A percentile compares a stretch with the other conserved stretches of the same genome.
Evolutionary conservation across 1,284 basidiomycete species (phyloP).

Genomic region (Marasmius fiardii): DNA sequence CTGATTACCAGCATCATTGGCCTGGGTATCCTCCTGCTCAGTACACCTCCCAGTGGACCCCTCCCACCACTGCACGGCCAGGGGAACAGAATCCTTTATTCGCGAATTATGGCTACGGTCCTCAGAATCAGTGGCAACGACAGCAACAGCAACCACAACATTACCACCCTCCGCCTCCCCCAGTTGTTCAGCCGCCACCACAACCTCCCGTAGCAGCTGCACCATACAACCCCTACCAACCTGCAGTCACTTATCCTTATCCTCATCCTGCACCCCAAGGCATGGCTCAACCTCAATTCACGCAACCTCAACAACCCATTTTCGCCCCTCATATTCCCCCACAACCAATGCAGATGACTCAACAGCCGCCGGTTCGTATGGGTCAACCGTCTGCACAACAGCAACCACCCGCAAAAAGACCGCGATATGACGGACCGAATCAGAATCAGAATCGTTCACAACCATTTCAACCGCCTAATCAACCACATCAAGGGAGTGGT

Average conservation of each 20-base stretch:
- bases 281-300: slow-evolving; percentile 36
- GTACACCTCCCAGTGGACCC: slow-evolving; percentile 64
- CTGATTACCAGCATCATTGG: slow-evolving; percentile 45
- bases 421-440: slow-evolving; percentile 76
- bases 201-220: slow-evolving; percentile 45
- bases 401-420: slow-evolving; percentile 78
- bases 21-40: slow-evolving; percentile 39
- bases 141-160: slow-evolving; percentile 62
- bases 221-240: slow-evolving; percentile 76
- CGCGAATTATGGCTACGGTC: slow-evolving; percentile 82
- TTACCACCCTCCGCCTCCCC: slow-evolving; percentile 49
- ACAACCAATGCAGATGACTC: slow-evolving; percentile 44
- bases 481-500: slow-evolving; percentile 37
- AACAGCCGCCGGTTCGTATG: slow-evolving; percentile 40
- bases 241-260: slow-evolving; percentile 57
- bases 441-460: slow-evolving; percentile 41
- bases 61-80: slow-evolving; percentile 55
- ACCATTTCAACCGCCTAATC: slow-evolving; percentile 39
- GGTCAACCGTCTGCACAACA: slow-evolving; percentile 60
- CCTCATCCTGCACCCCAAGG: slow-evolving; percentile 66
- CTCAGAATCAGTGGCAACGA: slow-evolving; percentile 59
- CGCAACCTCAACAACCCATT: slow-evolving; percentile 25
- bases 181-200: slow-evolving; percentile 43
- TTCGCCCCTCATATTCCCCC: slow-evolving; percentile 27
- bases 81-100: slow-evolving; percentile 75